These are phyloP conservation scores for Hypoxylon sp. DNA, from an alignment of 2,329 filamentous ascomycete genomes.

Conservation along the genomic window DNA sequence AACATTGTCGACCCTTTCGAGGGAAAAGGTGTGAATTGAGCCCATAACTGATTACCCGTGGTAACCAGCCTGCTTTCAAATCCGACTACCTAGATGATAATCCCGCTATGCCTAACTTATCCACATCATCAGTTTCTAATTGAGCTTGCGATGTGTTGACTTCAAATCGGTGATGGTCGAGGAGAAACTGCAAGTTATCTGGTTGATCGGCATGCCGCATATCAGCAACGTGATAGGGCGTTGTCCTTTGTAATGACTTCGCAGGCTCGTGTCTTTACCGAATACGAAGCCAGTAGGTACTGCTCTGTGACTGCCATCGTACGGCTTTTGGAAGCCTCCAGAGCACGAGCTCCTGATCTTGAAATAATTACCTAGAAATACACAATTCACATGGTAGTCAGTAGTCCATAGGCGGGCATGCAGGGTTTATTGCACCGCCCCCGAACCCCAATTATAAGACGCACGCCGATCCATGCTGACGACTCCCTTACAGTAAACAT, in stretches of 20 bases:
- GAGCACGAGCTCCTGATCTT: not conserved
- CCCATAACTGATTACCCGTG: not conserved
- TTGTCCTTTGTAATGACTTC: not conserved
- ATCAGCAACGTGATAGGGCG: not conserved
- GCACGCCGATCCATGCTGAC: slow-evolving; percentile 18
- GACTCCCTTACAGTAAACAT: slow-evolving; percentile 20
- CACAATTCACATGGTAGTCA: not conserved
- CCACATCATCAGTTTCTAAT: not conserved
- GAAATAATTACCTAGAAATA: too few relatives aligned
- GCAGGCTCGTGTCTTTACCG: not conserved
- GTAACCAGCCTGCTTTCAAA: not conserved
- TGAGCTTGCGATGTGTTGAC: not conserved
- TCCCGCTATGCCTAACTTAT: not conserved
- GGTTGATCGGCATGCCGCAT: not conserved
- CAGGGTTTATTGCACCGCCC: slow-evolving; percentile 5
- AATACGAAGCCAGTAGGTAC: not conserved
- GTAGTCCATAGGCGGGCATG: slow-evolving; percentile 5
- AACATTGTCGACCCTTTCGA: not conserved
- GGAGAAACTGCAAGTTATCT: not conserved
- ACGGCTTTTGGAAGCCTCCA: not conserved
- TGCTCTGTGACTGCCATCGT: not conserved
- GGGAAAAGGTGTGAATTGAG: not conserved
- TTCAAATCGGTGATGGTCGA: not conserved
- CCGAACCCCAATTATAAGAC: slow-evolving; percentile 9
- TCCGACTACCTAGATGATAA: not conserved